A percentile compares a stretch with the other conserved stretches of the same genome.
These are phyloP conservation scores for Tubosaeta sp. DNA, from an alignment of 768 basidiomycete genomes.

Conservation along the genomic window DNA sequence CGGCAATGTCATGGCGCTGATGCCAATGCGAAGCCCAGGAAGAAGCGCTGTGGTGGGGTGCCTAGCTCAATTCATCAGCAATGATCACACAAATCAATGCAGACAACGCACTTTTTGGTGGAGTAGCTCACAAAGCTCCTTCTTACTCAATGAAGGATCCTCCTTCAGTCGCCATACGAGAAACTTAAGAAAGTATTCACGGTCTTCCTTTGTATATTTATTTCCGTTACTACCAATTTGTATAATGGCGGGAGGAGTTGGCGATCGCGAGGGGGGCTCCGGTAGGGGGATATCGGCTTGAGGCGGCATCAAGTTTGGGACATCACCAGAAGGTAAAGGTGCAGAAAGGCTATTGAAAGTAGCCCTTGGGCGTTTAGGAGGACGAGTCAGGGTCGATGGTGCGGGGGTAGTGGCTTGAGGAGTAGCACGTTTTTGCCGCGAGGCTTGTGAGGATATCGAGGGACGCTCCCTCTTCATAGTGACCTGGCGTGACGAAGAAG, in stretches of 20 bases:
- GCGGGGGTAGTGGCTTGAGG: conserved; percentile 17
- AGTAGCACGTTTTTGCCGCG: conserved; percentile 22
- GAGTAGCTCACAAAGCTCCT: conserved; percentile 50
- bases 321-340: conserved; percentile 28
- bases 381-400: conserved; percentile 21
- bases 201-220: conserved; percentile 64
- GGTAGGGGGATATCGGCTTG: conserved; percentile 58
- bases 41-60: conserved; percentile 57
- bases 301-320: conserved; percentile 54
- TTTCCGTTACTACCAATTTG: conserved; percentile 48
- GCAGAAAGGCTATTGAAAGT: conserved; percentile 63
- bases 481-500: conserved; percentile 23
- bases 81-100: not conserved
- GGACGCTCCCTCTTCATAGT: conserved; percentile 21
- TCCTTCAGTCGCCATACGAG: conserved; percentile 56
- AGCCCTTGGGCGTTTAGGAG: conserved; percentile 29
- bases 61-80: conserved; percentile 35
- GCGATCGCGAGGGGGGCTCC: conserved; percentile 63
- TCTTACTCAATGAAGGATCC: conserved; percentile 49
- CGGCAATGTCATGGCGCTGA: conserved; percentile 59
- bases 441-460: conserved; percentile 20
- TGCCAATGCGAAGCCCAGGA: conserved; percentile 73
- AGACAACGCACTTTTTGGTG: conserved; percentile 44
- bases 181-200: conserved; percentile 62
- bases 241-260: conserved; percentile 55